Base-by-base conservation (phyloP, 768 basidiomycete genomes). In the Hericium alpestre region DNA sequence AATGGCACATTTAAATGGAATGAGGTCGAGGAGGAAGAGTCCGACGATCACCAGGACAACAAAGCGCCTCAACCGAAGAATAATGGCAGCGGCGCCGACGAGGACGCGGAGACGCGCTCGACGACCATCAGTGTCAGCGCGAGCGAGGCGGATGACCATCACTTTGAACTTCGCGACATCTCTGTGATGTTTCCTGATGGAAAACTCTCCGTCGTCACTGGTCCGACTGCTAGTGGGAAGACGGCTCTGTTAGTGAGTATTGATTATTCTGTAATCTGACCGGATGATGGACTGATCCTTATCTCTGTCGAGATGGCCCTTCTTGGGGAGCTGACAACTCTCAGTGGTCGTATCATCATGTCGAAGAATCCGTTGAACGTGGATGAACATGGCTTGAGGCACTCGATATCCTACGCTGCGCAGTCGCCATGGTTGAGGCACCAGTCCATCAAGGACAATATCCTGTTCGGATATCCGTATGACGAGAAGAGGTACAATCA, bases 201-300 rank as follows among this genome's bases (percentile, higher is more conserved):
- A 10, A 66, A 82, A 66, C 70, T 93, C 16, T 81, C 86, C 0
- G 70, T 93, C 5, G 74, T 93, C 54, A 85, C 84, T 20, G 87
- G 86, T 1, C 87, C 89, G 0, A 91, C 89, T 4, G 90, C 88
- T 6, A 82, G 82, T 46, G 90, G 90, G 1, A 93, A 93, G 72
- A 89, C 86, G 0, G 88, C 90, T 0, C 69, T 91, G 1, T 73
- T 92, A 54, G 84, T 84, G 62, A 39, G 80, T 68, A 10, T 54
- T 40, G 51, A 20, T 20, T 18, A n/a, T 20, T n/a, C 16, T n/a
- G 20, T 20, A 1, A 1, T 32, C 18, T 38, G 25, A 37, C 37
- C 12, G 51, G 16, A 32, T 32, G 20, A 20, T 27, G 15, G 41
- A 38, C 16, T 47, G 25, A 56, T 37, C 40, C 22, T 38, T 54